These are phyloP conservation scores for Populus trichocarpa DNA, from an alignment of 441 rosid species.

Conservation along the genomic window DNA sequence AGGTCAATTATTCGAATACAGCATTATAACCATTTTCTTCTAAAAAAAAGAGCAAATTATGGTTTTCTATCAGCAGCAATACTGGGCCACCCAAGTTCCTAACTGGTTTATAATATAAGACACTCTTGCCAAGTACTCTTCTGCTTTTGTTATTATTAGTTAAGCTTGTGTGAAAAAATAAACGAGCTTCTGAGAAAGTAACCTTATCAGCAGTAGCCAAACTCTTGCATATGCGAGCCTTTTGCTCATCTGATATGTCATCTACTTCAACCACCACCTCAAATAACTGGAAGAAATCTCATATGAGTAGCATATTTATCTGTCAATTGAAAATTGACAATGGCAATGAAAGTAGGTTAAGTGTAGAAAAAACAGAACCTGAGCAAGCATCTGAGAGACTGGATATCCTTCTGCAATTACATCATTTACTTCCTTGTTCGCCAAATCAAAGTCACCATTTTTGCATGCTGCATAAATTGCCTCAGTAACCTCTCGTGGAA, in stretches of 20 bases:
- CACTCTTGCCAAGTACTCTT: background rate
- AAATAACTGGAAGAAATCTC: slow-evolving; percentile 50
- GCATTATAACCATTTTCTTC: background rate
- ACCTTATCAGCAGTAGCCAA: slow-evolving; percentile 88
- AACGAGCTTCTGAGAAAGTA: slow-evolving; percentile 15
- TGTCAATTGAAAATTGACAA: background rate
- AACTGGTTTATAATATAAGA: slow-evolving; percentile 3
- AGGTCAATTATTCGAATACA: background rate
- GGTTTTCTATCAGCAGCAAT: background rate
- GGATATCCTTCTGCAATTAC: slow-evolving; percentile 91
- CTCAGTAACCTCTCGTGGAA: slow-evolving; percentile 61
- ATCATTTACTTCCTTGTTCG: slow-evolving; percentile 77
- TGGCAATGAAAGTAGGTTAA: background rate
- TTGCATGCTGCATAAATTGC: slow-evolving; percentile 67
- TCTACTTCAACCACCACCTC: slow-evolving; percentile 64
- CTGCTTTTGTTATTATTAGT: background rate
- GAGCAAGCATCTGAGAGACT: slow-evolving; percentile 81
- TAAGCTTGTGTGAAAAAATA: background rate
- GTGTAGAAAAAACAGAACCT: slow-evolving; percentile 41
- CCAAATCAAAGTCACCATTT: slow-evolving; percentile 88
- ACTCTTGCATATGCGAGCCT: slow-evolving; percentile 82
- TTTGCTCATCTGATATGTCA: slow-evolving; percentile 82
- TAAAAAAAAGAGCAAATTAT: background rate
- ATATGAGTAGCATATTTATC: slow-evolving; percentile 15
- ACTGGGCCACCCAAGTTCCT: background rate